A percentile compares a stretch with the other conserved stretches of the same genome.
These are phyloP conservation scores for Priceomyces melissophilus DNA, from an alignment of 805 yeast genomes.

Conservation along the genomic window DNA sequence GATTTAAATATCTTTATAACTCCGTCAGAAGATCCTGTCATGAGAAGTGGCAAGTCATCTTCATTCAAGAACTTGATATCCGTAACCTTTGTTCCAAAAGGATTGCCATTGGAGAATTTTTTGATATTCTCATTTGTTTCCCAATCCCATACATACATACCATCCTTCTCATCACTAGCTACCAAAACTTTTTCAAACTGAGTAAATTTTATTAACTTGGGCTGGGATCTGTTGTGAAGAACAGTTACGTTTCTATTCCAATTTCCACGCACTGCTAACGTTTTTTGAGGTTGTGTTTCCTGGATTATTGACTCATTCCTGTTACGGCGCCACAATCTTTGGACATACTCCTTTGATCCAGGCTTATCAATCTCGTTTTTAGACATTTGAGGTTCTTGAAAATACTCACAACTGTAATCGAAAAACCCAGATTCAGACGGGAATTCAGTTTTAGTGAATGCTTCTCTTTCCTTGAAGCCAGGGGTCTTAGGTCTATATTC, in stretches of 20 bases:
- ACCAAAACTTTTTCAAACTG: conserved; percentile 87
- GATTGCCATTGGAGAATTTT: conserved; percentile 78
- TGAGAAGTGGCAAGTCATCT: conserved; percentile 80
- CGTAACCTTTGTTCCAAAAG: conserved; percentile 83
- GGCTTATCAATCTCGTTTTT: conserved; percentile 84
- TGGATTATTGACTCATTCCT: conserved; percentile 84
- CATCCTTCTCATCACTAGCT: conserved; percentile 80
- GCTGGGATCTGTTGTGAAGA: conserved; percentile 74
- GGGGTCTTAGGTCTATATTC: conserved; percentile 59
- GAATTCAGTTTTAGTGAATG: conserved; percentile 37
- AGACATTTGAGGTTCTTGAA: conserved; percentile 94
- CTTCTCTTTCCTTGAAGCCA: conserved; percentile 41
- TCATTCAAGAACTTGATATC: conserved; percentile 86
- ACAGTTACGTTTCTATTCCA: conserved; percentile 68
- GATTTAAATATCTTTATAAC: conserved; percentile 82
- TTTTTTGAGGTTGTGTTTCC: conserved; percentile 88
- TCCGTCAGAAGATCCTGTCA: conserved; percentile 93
- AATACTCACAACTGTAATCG: conserved; percentile 81
- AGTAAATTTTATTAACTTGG: conserved; percentile 72
- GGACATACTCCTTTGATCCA: conserved; percentile 81
- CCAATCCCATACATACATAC: conserved; percentile 89
- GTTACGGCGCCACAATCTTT: conserved; percentile 82
- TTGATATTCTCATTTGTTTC: conserved; percentile 51
- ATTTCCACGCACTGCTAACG: conserved; percentile 73
- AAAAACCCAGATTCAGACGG: conserved; percentile 63